Evolutionary conservation across 2,329 filamentous ascomycete species (phyloP), one percentile per base, ranked within the genome.

Genomic region (Talaromyces islandicus): DNA sequence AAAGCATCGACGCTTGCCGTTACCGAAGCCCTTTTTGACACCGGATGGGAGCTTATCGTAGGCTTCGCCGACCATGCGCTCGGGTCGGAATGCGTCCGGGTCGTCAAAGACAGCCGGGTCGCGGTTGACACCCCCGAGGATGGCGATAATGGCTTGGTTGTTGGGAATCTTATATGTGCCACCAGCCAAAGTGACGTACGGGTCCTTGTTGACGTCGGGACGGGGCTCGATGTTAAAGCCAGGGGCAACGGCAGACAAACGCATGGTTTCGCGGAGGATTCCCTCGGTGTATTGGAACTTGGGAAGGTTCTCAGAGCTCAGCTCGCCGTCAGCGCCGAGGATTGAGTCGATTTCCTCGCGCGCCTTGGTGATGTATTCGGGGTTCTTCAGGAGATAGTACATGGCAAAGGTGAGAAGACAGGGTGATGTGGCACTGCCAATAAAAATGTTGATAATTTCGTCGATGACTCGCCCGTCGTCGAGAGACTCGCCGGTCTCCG

Each of bases 11-110:
- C 90, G 78, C 62, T 83, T 80, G 2, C 89, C 89, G 60, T 89
- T 89, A 0, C 90, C 90, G 66, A 92, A 93, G 4, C 89, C 69
- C 62, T 89, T 89, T 84, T 85, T 89, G 27, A 81, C 80, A 58
- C 84, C 84, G 14, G 80, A 80, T 5, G 85, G 87, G 6, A 89
- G 78, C 27, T 81, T 81, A 60, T 85, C 83, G 68, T 90, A 91
- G 27, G 82, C 81, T 19, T 88, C 88, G 24, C 89, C 86, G 0
- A 88, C 72, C 86, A 91, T 90, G 11, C 88, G 81, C 69, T 91
- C 88, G 0, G 89, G 89, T 58, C 78, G 80, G 75, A 90, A 92
- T 9, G 83, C 80, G 1, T 83, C 71, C 0, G 87, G 86, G 59
- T 89, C 85, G 0, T 84, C 81, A 54, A 80, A 92, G 0, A 90